Base-by-base conservation (phyloP, 75 land plant genomes). In the Picea glauca region DNA sequence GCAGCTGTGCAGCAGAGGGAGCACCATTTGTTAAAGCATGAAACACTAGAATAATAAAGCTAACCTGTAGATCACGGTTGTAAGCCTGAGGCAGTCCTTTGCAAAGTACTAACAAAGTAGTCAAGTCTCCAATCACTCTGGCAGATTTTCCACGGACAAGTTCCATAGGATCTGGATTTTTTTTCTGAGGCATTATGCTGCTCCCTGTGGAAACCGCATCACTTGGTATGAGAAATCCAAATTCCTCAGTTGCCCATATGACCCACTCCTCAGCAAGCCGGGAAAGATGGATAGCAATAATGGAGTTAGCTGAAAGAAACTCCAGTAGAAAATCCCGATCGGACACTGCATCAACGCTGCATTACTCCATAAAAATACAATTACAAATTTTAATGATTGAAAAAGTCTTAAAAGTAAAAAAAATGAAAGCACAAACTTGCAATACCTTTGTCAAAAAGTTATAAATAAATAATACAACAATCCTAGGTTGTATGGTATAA, bases 161-260 rank as follows among this genome's bases (percentile, higher is more conserved):
- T 79, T 98, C 99, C 99, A 98, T 98, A 17, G 99, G 98, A 83
- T 98, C 99, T 72, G 99, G 98, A 76, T 98, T 98, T 75, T 98
- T 95, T 86, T 95, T 98, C 78, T 98, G 99, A 67, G 99, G 99
- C 99, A 98, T 98, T 70, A 98, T 98, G 81, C 99, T 98, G 76
- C 99, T 98, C 60, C 99, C 99, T 63, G 96, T 95, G 9, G 99
- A 98, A 26, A 98, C 99, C 26, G 96, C 87, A 72, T 98, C 99
- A 89, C 91, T 98, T 26, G 99, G 98, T 20, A 80, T 89, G 32
- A 98, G 58, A 78, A 98, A 98, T 20, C 99, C 99, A 85, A 98
- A 98, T 74, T 98, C 99, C 77, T 98, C 99, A 70, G 99, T 90
- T 20, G 98, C 98, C 99, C 99, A 98, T 54, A 98, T 80, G 63